phyloP scores from a whole-genome alignment of 805 yeast genomes.

The Blastobotrys chiropterorum region DNA sequence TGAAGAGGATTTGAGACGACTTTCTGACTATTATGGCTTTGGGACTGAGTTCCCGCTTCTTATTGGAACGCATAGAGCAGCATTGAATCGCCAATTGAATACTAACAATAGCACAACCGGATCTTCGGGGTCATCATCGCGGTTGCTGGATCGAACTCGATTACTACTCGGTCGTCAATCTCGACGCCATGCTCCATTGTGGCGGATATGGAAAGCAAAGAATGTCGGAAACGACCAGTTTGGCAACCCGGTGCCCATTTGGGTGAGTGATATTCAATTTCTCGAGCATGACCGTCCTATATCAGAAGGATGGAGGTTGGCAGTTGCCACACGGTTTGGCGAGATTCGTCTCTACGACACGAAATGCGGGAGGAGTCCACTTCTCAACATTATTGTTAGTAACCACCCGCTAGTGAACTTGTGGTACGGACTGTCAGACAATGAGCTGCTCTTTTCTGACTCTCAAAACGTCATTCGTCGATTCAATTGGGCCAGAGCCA shows the following conservation, averaged over 20 bases:
- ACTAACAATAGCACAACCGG: neutral
- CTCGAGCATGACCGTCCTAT: constrained; percentile 32
- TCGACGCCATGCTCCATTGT: neutral
- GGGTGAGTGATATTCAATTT: constrained; percentile 57
- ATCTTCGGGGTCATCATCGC: neutral
- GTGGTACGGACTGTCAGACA: constrained; percentile 1
- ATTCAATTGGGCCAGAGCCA: constrained; percentile 1
- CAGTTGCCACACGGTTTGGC: constrained; percentile 65
- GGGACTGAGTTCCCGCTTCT: neutral
- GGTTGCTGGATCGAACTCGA: neutral
- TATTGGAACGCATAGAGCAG: neutral
- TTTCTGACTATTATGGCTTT: neutral
- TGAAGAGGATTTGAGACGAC: neutral
- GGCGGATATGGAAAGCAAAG: constrained; percentile 54
- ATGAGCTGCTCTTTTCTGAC: constrained; percentile 12
- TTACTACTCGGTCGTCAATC: neutral
- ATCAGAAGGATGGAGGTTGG: constrained; percentile 42
- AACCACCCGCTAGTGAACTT: constrained; percentile 18
- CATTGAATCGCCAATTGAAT: neutral
- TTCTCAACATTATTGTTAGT: constrained; percentile 11
- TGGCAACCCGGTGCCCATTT: constrained; percentile 71
- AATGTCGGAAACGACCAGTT: constrained; percentile 68
- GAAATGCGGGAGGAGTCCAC: constrained; percentile 11
- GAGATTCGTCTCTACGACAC: constrained; percentile 65
- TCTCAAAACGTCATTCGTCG: constrained; percentile 11